These are phyloP conservation scores for Mycena capillaripes DNA, from an alignment of 768 basidiomycete genomes.

Conservation along the genomic window DNA sequence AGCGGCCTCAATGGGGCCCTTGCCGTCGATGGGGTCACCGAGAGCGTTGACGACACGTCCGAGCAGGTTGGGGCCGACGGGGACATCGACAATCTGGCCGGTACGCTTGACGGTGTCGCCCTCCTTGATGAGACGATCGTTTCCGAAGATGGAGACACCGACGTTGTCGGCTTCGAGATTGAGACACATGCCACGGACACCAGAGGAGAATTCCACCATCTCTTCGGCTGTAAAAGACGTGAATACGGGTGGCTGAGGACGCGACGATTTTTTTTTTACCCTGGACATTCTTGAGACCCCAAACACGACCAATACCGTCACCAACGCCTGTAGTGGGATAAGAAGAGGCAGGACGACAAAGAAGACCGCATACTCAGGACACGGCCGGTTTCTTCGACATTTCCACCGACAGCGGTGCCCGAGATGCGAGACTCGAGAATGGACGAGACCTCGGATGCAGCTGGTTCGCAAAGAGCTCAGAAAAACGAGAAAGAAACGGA, in stretches of 20 bases:
- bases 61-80: conserved; percentile 96
- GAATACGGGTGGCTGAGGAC: too few relatives aligned
- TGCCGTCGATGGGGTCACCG: conserved; percentile 99
- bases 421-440: conserved; percentile 99
- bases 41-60: conserved; percentile 99
- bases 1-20: conserved; percentile 94
- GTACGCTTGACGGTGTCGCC: conserved; percentile 99
- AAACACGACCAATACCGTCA: conserved; percentile 99
- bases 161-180: conserved; percentile 99
- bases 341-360: conserved; percentile 35
- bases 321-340: conserved; percentile 82
- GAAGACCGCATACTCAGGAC: conserved; percentile 83
- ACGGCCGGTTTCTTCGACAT: conserved; percentile 99
- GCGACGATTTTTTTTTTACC: conserved; percentile 59
- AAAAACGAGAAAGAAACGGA: conserved; percentile 36
- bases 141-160: conserved; percentile 99
- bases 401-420: conserved; percentile 89
- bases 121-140: conserved; percentile 98
- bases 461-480: conserved; percentile 56
- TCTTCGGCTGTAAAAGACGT: conserved; percentile 82
- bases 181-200: conserved; percentile 99
- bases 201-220: conserved; percentile 99
- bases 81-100: conserved; percentile 99
- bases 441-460: conserved; percentile 98
- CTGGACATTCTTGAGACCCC: conserved; percentile 99